Evolutionary conservation across 1,284 basidiomycete genomes (phyloP).

Genomic region (Erythrobasidium hasegawianum): DNA sequence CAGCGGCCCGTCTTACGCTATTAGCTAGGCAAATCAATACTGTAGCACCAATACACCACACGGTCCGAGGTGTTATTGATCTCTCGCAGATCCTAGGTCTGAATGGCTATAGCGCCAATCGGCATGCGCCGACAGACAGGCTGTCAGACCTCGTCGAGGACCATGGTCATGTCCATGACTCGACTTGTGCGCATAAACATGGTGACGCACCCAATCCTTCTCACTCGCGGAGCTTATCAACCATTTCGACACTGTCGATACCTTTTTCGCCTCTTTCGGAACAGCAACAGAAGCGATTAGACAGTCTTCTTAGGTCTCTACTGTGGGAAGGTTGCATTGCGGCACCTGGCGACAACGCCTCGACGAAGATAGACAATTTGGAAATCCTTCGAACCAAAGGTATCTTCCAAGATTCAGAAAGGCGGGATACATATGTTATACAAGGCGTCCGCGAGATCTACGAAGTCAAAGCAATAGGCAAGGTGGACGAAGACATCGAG

Average conservation of each 20-base stretch:
- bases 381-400: slow-evolving; percentile 80
- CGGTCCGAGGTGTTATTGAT: slow-evolving; percentile 62
- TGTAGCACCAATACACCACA: slow-evolving; percentile 66
- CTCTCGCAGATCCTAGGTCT: slow-evolving; percentile 71
- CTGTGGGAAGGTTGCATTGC: slow-evolving; percentile 63
- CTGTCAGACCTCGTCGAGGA: not conserved
- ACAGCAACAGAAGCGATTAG: slow-evolving; percentile 51
- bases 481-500: slow-evolving; percentile 13
- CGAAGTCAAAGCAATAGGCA: slow-evolving; percentile 60
- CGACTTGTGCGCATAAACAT: slow-evolving; percentile 50
- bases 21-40: slow-evolving; percentile 64
- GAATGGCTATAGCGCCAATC: slow-evolving; percentile 61
- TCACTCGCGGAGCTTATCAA: slow-evolving; percentile 43
- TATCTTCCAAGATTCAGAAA: slow-evolving; percentile 53
- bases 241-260: slow-evolving; percentile 25
- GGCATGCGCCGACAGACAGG: slow-evolving; percentile 40
- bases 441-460: slow-evolving; percentile 85
- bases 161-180: not conserved
- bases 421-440: slow-evolving; percentile 58
- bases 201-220: slow-evolving; percentile 45
- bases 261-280: slow-evolving; percentile 7
- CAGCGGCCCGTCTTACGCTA: not conserved
- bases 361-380: slow-evolving; percentile 45
- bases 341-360: not conserved
- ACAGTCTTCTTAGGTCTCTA: slow-evolving; percentile 70